Percentiles rank a stretch among this genome's conserved stretches.
Conservation (phyloP, 352 stramenopile genomes). For the Phytophthora fragariaefolia region DNA sequence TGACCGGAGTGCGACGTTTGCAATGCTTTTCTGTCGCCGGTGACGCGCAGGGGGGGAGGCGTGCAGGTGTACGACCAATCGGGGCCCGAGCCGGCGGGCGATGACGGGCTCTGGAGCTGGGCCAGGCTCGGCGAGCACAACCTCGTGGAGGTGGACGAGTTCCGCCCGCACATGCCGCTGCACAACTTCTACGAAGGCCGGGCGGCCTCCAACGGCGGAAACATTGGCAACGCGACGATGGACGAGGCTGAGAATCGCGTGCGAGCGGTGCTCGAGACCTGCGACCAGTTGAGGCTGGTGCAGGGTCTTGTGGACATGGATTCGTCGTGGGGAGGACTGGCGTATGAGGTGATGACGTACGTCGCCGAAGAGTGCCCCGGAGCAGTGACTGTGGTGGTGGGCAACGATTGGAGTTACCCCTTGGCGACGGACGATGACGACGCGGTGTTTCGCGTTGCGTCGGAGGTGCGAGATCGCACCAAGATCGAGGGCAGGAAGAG, state of each 20-base stretch:
- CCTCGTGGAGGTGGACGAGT: slow-evolving; percentile 76
- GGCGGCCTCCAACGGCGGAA: slow-evolving; percentile 53
- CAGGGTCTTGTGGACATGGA: slow-evolving; percentile 83
- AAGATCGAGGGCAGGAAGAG: slow-evolving; percentile 66
- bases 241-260: slow-evolving; percentile 71
- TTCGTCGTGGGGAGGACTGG: slow-evolving; percentile 79
- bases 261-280: slow-evolving; percentile 65
- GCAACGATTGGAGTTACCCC: slow-evolving; percentile 81
- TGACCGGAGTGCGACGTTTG: background rate
- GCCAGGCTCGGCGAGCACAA: slow-evolving; percentile 53
- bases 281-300: slow-evolving; percentile 69
- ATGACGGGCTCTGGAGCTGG: slow-evolving; percentile 69
- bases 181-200: slow-evolving; percentile 87
- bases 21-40: slow-evolving; percentile 4
- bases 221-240: slow-evolving; percentile 55
- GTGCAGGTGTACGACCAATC: slow-evolving; percentile 76
- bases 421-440: slow-evolving; percentile 52
- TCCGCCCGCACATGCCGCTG: slow-evolving; percentile 76
- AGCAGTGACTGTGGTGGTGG: slow-evolving; percentile 56
- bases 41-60: slow-evolving; percentile 48
- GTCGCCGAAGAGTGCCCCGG: slow-evolving; percentile 73
- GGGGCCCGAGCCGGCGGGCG: slow-evolving; percentile 15
- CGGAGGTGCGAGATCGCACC: slow-evolving; percentile 51
- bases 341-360: slow-evolving; percentile 76
- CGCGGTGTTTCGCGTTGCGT: slow-evolving; percentile 47